Evolutionary conservation across 1,139 yeast genomes (phyloP), one percentile per base, ranked within the genome.

Genomic region (Hansenula lynferdii): DNA sequence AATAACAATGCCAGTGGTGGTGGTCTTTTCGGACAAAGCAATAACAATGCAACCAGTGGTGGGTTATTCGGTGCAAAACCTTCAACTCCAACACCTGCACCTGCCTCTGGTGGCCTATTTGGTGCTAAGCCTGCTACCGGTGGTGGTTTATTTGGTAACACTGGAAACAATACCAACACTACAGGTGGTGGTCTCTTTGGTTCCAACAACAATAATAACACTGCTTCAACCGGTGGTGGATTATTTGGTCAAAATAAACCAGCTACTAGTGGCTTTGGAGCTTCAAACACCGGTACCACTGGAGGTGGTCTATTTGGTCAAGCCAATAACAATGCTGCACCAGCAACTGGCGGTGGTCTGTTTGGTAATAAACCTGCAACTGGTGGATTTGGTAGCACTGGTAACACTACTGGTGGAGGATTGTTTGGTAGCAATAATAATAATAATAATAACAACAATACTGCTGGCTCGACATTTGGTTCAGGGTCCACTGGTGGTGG

Each of bases 1-100:
- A 22, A 43, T 5, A 35, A 23, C n/a, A 35, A 31, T 10, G 20
- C 35, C 10, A 17, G 43, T 6, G 31, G 47, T 25, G 64, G 67
- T 19, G 66, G 72, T 3, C 50, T 69, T 12, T 69, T 72, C 59
- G 75, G 75, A n/a, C 49, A 21, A 60, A 57, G 42, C 54, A n/a
- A 40, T 48, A 21, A 37, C 53, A 34, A 42, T 14, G 28, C 37
- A 8, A 43, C 38, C 23, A 20, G 44, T 23, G 53, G 47, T 59
- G 57, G 54, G 24, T 53, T 64, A 33, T 60, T 60, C 43, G 63
- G 63, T 12, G 46, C 49, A 36, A 60, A 53, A 36, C 53, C 26
- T 12, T 24, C 26, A 5, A 24, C 26, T 12, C 26, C 26, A 12
- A 28, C 30, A 12, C 10, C 30, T 18, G 15, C 30, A 12, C 30